Base-by-base conservation (phyloP, 2,329 filamentous ascomycete genomes). In the Davidsoniella australis region DNA sequence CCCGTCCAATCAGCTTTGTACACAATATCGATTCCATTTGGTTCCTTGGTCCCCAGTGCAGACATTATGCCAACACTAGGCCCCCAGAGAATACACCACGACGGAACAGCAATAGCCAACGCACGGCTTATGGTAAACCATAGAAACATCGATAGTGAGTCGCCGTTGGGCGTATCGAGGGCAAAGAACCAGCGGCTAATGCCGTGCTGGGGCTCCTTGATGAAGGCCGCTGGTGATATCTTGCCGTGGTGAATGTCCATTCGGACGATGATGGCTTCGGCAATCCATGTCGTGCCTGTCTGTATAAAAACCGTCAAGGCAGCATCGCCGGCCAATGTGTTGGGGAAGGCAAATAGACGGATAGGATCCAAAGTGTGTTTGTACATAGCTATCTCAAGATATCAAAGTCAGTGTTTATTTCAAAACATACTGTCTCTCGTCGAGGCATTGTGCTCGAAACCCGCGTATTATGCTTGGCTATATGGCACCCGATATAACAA, bases 251-350 rank as follows among this genome's bases (percentile, higher is more conserved):
- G 61, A 17, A 75, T 59, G 58, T 74, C 70, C 18, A 61, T 60
- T 55, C 66, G 66, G 23, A 75, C 69, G n/a, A 73, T 57, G 24
- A 64, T 51, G 36, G 65, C 60, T 56, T 73, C 69, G 40, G 71
- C 60, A 46, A 71, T 59, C 71, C 71, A 75, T 18, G 71, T 75
- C 43, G 72, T 60, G 54, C 70, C 57, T 54, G 62, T 66, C 57
- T 74, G 71, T 46, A 73, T 47, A 53, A 74, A 61, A 51, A 72
- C 64, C n/a, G 71, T 74, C 39, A 75, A 61, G 37, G 63, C 66
- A 2, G 66, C 66, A 57, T 75, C 72, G 48, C 64, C 67, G 8
- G 69, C 64, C 2, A 75, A 61, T 1, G 71, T 73, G 55, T 70
- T 71, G 53, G 71, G 71, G 24, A 71, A 65, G 53, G 63, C 58